Evolutionary conservation across 1,284 basidiomycete species (phyloP).

Genomic region (Ceratobasidium sp.): DNA sequence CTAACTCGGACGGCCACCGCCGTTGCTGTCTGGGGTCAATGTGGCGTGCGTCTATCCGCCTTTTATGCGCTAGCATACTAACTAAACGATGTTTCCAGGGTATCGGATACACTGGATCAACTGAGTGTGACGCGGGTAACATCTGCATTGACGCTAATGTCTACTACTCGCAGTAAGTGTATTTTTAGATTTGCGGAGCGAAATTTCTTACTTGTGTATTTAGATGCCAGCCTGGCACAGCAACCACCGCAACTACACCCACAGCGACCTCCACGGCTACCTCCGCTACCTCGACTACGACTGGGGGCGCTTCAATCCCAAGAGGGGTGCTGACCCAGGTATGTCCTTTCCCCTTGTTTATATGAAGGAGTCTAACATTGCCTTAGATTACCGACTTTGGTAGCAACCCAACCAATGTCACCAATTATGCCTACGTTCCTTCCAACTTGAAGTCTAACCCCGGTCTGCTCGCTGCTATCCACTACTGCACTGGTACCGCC

Average conservation of each 20-base stretch:
- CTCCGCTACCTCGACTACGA: not conserved
- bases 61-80: too few relatives aligned
- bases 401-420: conserved; percentile 66
- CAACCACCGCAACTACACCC: not conserved
- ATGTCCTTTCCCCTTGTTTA: not conserved
- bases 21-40: too few relatives aligned
- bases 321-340: conserved; percentile 17
- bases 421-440: conserved; percentile 61
- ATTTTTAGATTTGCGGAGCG: not conserved
- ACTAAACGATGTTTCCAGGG: too few relatives aligned
- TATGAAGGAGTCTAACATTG: not conserved
- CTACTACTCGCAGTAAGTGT: conserved; percentile 22
- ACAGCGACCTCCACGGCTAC: not conserved
- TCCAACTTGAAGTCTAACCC: conserved; percentile 60
- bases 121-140: not conserved
- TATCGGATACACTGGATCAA: conserved; percentile 17
- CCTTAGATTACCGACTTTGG: conserved; percentile 58
- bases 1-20: too few relatives aligned
- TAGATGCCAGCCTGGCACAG: conserved; percentile 11
- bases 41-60: too few relatives aligned
- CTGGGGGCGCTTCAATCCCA: conserved; percentile 6
- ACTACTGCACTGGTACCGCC: conserved; percentile 66
- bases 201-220: not conserved
- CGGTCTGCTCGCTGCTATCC: conserved; percentile 67
- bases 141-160: not conserved